These are phyloP conservation scores for Trametopsis cervina DNA, from an alignment of 768 basidiomycete species.

Conservation along the genomic window DNA sequence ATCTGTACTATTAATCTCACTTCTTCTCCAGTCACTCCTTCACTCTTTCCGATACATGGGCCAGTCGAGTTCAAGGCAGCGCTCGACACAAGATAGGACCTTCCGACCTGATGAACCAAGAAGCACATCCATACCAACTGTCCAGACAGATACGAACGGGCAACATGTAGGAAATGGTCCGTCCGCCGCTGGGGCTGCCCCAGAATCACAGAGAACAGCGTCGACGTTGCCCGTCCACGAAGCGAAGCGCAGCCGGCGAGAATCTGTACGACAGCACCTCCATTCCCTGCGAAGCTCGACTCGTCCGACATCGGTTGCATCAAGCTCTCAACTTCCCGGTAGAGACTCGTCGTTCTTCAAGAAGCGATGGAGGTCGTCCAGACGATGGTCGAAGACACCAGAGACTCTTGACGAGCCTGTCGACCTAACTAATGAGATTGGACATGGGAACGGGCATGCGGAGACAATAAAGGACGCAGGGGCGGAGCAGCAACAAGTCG, in stretches of 20 bases:
- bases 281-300: constrained; percentile 15
- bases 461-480: constrained; percentile 10
- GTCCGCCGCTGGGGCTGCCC: not conserved
- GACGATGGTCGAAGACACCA: constrained; percentile 28
- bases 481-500: constrained; percentile 1
- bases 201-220: constrained; percentile 3
- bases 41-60: constrained; percentile 16
- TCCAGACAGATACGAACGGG: not conserved
- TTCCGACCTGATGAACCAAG: constrained; percentile 2
- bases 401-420: constrained; percentile 11
- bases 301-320: constrained; percentile 6
- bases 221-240: not conserved
- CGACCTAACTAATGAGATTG: constrained; percentile 12
- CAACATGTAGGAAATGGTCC: not conserved
- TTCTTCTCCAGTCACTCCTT: constrained; percentile 11
- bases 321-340: constrained; percentile 4
- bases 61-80: constrained; percentile 19
- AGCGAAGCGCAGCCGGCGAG: constrained; percentile 15
- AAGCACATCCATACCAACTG: not conserved
- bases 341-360: constrained; percentile 11
- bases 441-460: constrained; percentile 15
- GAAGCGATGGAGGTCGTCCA: constrained; percentile 25
- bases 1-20: constrained; percentile 4
- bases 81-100: constrained; percentile 10
- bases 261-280: constrained; percentile 19